Conservation (phyloP, 2,329 filamentous ascomycete species). For the Colletotrichum orchidophilum region DNA sequence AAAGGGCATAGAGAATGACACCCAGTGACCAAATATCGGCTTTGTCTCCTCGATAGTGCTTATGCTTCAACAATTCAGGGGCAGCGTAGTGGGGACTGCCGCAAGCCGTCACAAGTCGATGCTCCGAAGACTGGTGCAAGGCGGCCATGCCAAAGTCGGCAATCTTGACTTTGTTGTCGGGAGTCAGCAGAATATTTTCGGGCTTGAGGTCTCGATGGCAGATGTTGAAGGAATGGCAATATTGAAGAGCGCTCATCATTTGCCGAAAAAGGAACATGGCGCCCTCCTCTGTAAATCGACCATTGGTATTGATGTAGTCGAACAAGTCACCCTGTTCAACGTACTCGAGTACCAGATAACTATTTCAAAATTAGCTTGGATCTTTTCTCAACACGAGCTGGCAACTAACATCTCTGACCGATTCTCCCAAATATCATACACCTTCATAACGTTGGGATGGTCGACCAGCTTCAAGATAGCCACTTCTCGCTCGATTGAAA, state of each 20-base stretch:
- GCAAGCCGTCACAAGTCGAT: constrained; percentile 87
- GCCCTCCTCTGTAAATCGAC: constrained; percentile 80
- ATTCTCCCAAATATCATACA: constrained; percentile 99
- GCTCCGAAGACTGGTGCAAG: constrained; percentile 80
- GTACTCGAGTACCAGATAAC: constrained; percentile 94
- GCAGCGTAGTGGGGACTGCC: constrained; percentile 97
- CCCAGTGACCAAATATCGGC: constrained; percentile 96
- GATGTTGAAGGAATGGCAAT: constrained; percentile 94
- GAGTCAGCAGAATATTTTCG: constrained; percentile 92
- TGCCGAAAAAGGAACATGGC: constrained; percentile 90
- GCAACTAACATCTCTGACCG: constrained; percentile 84
- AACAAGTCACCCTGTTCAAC: constrained; percentile 85
- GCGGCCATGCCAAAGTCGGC: constrained; percentile 99
- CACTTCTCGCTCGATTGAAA: constrained; percentile 92
- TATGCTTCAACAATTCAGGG: constrained; percentile 84
- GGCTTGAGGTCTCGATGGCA: constrained; percentile 97
- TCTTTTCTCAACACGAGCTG: background rate
- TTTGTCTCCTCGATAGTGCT: constrained; percentile 82
- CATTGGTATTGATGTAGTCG: constrained; percentile 80
- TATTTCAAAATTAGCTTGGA: constrained; percentile 49
- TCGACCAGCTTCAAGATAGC: constrained; percentile 97
- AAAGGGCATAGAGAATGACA: constrained; percentile 87
- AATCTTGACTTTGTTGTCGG: constrained; percentile 83
- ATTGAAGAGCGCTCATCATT: constrained; percentile 89
- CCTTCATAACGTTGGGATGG: constrained; percentile 91